These are phyloP conservation scores for Furcasterigmium furcatum DNA, from an alignment of 2,329 filamentous ascomycete genomes.

Conservation along the genomic window DNA sequence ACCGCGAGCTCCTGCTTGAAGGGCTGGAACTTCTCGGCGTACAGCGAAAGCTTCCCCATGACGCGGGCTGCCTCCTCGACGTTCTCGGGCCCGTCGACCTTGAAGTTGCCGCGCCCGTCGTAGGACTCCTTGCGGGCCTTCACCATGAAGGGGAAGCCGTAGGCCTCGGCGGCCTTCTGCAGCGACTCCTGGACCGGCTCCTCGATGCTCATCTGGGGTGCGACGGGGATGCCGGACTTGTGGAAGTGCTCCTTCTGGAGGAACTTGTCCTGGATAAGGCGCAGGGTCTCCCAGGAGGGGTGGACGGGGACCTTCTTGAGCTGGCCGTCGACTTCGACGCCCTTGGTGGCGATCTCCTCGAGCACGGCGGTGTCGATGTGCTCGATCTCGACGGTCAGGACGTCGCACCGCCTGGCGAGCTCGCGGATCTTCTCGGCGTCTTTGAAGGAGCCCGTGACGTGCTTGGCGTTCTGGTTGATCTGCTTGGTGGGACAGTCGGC, in stretches of 20 bases:
- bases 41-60: slow-evolving; percentile 69
- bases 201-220: slow-evolving; percentile 65
- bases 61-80: slow-evolving; percentile 63
- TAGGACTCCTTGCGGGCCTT: slow-evolving; percentile 90
- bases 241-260: slow-evolving; percentile 80
- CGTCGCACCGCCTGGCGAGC: slow-evolving; percentile 73
- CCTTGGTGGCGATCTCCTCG: slow-evolving; percentile 71
- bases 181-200: slow-evolving; percentile 59
- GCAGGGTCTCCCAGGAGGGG: slow-evolving; percentile 81
- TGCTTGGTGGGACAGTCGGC: slow-evolving; percentile 80
- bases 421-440: slow-evolving; percentile 74
- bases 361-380: slow-evolving; percentile 89
- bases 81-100: slow-evolving; percentile 40
- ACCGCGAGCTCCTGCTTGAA: slow-evolving; percentile 88
- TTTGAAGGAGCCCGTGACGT: slow-evolving; percentile 86
- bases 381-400: slow-evolving; percentile 92
- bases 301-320: slow-evolving; percentile 60
- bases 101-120: slow-evolving; percentile 74
- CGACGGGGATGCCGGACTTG: slow-evolving; percentile 66
- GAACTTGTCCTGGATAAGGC: slow-evolving; percentile 92
- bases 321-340: slow-evolving; percentile 50
- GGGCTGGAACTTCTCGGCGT: slow-evolving; percentile 85
- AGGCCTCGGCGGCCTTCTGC: slow-evolving; percentile 55
- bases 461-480: slow-evolving; percentile 69
- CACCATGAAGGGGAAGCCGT: slow-evolving; percentile 87